Evolutionary conservation across 176 grass and related monocot genomes (phyloP).

Genomic region (Hyparrhenia diplandra): DNA sequence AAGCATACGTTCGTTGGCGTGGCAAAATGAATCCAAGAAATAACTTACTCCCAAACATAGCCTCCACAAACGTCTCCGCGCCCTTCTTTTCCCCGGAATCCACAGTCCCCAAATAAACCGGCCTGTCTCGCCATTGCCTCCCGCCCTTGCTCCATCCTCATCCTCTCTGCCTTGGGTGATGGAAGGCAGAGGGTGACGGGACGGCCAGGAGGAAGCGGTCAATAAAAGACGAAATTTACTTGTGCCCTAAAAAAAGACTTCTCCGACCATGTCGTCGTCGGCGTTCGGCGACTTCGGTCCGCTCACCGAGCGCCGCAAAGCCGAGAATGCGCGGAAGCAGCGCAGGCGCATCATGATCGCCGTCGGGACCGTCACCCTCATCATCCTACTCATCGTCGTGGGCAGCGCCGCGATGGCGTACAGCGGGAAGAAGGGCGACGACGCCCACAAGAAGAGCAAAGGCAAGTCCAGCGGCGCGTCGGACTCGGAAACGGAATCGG

Average conservation of each 20-base stretch:
- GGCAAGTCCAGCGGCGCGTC: not conserved
- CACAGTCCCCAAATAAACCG: constrained; percentile 44
- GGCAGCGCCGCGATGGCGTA: constrained; percentile 29
- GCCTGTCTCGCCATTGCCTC: constrained; percentile 18
- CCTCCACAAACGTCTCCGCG: constrained; percentile 55
- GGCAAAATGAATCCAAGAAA: not conserved
- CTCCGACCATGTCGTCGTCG: constrained; percentile 51
- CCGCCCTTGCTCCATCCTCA: constrained; percentile 43
- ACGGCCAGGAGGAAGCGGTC: constrained; percentile 21
- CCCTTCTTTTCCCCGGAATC: constrained; percentile 59
- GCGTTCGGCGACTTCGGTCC: constrained; percentile 82
- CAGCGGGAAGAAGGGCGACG: constrained; percentile 19
- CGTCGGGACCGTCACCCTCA: constrained; percentile 28
- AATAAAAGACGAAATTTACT: not conserved
- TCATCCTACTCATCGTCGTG: constrained; percentile 47
- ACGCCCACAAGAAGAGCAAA: not conserved
- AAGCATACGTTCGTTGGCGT: not conserved
- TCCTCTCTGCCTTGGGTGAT: constrained; percentile 55
- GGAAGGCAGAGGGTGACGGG: constrained; percentile 47
- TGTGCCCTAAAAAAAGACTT: not conserved
- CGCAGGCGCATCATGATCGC: constrained; percentile 54
- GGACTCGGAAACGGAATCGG: not conserved
- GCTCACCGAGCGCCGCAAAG: constrained; percentile 69
- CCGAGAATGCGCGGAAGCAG: constrained; percentile 56
- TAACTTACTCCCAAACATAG: constrained; percentile 41